These are phyloP conservation scores for Vitis hybrid DNA, from an alignment of 177 flowering plant species.

Conservation along the genomic window DNA sequence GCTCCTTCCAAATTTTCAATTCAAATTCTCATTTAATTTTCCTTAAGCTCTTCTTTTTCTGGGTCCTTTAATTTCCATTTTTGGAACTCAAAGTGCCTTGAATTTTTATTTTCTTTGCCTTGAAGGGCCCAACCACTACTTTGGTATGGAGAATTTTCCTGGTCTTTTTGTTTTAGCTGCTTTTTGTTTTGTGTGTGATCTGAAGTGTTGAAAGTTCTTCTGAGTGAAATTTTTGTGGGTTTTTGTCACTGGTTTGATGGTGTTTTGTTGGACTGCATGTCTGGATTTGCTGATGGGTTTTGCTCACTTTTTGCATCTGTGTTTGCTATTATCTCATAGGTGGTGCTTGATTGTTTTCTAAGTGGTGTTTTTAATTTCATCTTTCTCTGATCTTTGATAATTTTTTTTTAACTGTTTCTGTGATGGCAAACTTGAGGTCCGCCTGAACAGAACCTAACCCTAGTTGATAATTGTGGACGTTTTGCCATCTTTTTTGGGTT, in stretches of 20 bases:
- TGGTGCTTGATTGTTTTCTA: background rate
- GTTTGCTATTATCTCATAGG: background rate
- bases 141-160: background rate
- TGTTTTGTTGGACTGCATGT: background rate
- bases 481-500: too few relatives aligned
- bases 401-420: background rate
- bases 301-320: background rate
- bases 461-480: background rate
- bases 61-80: background rate
- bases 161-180: background rate
- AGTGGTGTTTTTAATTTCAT: too few relatives aligned
- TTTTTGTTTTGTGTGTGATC: background rate
- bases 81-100: background rate
- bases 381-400: background rate
- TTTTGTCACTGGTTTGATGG: background rate
- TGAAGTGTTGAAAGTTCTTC: background rate
- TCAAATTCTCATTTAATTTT: constrained; percentile 1
- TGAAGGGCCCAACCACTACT: background rate
- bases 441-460: background rate
- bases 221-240: background rate
- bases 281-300: background rate
- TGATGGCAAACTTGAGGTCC: too few relatives aligned
- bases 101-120: background rate
- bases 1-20: background rate
- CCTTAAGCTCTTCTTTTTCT: background rate